A percentile compares a stretch with the other conserved stretches of the same genome.
Conservation (phyloP, 2,329 filamentous ascomycete genomes). For the Claviceps cyperi region DNA sequence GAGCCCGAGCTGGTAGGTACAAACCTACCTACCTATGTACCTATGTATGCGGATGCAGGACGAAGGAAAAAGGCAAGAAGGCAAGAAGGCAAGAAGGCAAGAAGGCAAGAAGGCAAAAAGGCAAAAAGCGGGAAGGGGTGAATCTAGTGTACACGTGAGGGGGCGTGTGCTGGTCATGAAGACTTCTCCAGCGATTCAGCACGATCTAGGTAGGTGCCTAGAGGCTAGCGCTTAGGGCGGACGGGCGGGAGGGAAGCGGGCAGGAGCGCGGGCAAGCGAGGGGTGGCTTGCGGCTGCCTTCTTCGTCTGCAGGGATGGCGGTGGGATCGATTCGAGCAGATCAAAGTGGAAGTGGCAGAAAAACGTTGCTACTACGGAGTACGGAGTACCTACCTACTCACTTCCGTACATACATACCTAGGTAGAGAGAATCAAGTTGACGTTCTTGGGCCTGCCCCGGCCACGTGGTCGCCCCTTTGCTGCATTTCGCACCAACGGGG, state of each 20-base stretch:
- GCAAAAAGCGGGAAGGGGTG: not conserved
- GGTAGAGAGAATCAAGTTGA: not conserved
- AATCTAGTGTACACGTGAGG: not conserved
- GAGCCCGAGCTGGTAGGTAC: no score
- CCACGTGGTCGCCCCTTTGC: not conserved
- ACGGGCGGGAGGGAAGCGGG: conserved; percentile 2
- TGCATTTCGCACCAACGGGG: not conserved
- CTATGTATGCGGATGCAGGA: no score
- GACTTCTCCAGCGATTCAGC: not conserved
- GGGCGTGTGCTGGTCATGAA: no score
- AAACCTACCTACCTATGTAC: no score
- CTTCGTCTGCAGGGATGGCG: conserved; percentile 1
- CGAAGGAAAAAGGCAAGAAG: not conserved
- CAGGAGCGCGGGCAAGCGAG: not conserved
- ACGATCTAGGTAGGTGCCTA: not conserved
- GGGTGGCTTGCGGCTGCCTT: conserved; percentile 2
- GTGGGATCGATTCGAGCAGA: not conserved
- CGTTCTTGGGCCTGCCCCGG: not conserved
- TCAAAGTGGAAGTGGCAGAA: not conserved
- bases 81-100: no score
- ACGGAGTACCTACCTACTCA: no score
- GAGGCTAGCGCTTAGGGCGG: conserved; percentile 1
- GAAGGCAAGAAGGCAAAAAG: not conserved
- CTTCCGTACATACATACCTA: no score
- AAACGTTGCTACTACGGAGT: not conserved